Percentiles rank a stretch among this genome's conserved stretches.
Evolutionary conservation across 805 yeast species (phyloP).

Genomic region (Teunomyces tritomae): DNA sequence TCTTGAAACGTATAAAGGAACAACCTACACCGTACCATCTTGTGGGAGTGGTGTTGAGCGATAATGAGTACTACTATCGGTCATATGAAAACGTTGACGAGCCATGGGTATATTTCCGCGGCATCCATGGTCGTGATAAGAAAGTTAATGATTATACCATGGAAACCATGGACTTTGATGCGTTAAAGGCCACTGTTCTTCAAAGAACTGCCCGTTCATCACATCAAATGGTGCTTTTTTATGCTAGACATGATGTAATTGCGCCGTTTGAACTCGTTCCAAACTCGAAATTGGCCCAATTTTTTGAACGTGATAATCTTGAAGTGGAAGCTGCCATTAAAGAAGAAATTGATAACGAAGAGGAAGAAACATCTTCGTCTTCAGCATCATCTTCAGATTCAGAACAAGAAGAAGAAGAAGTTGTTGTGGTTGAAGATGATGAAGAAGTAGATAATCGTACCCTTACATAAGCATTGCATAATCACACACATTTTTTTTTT

Average conservation of each 20-base stretch:
- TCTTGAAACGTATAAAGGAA: constrained; percentile 13
- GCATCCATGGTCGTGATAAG: constrained; percentile 8
- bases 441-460: not conserved
- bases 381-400: not conserved
- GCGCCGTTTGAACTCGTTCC: constrained; percentile 4
- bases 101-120: constrained; percentile 22
- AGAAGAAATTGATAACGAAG: constrained; percentile 1
- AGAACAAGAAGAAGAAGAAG: not conserved
- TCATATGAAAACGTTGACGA: constrained; percentile 10
- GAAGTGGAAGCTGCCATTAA: constrained; percentile 8
- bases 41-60: constrained; percentile 31
- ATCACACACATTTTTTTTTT: not conserved
- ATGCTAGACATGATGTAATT: constrained; percentile 14
- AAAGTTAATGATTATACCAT: constrained; percentile 15
- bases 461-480: not conserved
- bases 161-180: constrained; percentile 19
- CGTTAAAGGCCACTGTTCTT: constrained; percentile 14
- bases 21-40: constrained; percentile 23
- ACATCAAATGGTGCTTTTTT: constrained; percentile 16
- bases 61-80: constrained; percentile 26
- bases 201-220: constrained; percentile 12
- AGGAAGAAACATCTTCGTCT: not conserved
- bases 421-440: not conserved
- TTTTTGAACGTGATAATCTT: constrained; percentile 18
- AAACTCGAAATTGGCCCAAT: constrained; percentile 11